Base-by-base conservation (phyloP, 345 rosid species). In the Salix caprea region DNA sequence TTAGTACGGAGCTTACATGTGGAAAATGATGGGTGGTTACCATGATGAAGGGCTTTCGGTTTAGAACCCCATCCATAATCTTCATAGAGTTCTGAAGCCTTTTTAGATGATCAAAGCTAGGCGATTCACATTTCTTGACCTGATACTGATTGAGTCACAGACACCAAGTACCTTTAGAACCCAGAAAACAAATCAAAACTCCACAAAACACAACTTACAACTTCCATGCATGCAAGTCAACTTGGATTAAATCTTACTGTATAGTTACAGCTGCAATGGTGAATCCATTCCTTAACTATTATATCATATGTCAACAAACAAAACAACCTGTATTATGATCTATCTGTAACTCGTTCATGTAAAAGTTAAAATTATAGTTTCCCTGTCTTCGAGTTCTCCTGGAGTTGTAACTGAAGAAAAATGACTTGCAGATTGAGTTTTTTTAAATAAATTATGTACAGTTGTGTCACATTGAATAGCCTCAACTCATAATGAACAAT, bases 1-100 rank as follows among this genome's bases (percentile, higher is more conserved):
- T 54, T 18, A 18, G 19, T 65, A 68, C 16, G 1, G 26, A 16
- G 39, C 88, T 81, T 76, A 85, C 88, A 70, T 76, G 79, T 18
- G 79, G 84, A 42, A 73, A 70, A 75, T 52, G 32, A 16, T 61
- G 75, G 23, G 69, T 2, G 61, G 81, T 65, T 62, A 76, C 36
- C 75, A 67, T 54, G 50, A 70, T 69, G 71, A 72, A 66, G 42
- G 58, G 60, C 74, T 50, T 78, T 58, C 48, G 75, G 64, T 66
- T 67, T 24, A 70, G 60, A 37, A 69, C 15, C 40, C 74, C 65
- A 40, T 79, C 64, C 67, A 67, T 56, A 36, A 70, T 71, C 68
- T 77, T 9, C 40, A 14, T 37, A 9, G 75, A 52, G 1, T 21
- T 46, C 37, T 10, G 37, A 24, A 18, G 52, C 52, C 66, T 74